These are phyloP conservation scores for Podospora sp. DNA, from an alignment of 495 filamentous ascomycete species.

Conservation along the genomic window DNA sequence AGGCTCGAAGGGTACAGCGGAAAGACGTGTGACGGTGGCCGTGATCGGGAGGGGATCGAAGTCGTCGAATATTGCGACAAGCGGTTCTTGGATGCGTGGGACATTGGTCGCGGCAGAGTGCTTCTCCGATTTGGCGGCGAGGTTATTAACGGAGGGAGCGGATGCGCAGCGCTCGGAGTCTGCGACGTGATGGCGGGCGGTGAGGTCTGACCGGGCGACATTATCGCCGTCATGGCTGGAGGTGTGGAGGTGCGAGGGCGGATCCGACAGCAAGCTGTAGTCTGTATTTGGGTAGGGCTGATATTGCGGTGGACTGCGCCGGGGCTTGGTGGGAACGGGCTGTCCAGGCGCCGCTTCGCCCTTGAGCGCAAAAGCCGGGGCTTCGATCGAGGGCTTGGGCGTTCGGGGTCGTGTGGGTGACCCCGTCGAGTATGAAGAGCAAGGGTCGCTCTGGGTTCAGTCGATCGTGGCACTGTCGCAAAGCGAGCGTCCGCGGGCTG, in stretches of 20 bases:
- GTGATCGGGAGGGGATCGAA: conserved; percentile 70
- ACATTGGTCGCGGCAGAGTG: conserved; percentile 65
- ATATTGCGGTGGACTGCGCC: conserved; percentile 6
- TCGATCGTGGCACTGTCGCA: not conserved
- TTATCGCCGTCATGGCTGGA: conserved; percentile 55
- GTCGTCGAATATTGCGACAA: conserved; percentile 68
- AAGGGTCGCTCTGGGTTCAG: not conserved
- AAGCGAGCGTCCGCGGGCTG: not conserved
- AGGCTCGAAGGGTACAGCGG: conserved; percentile 85
- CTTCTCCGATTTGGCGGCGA: conserved; percentile 58
- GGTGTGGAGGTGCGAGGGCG: not conserved
- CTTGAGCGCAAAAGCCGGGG: conserved; percentile 13
- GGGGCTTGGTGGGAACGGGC: conserved; percentile 4
- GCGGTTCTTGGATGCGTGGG: conserved; percentile 71
- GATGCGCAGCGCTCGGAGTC: conserved; percentile 48
- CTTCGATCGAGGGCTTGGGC: not conserved
- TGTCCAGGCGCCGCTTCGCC: conserved; percentile 21
- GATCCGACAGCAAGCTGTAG: not conserved
- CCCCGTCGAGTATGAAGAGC: not conserved
- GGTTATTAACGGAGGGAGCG: conserved; percentile 67
- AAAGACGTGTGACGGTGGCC: conserved; percentile 76
- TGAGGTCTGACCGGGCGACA: conserved; percentile 56
- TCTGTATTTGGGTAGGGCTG: not conserved
- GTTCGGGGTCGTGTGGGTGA: conserved; percentile 11
- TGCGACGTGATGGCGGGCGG: conserved; percentile 46